Evolutionary conservation across 768 basidiomycete genomes (phyloP), one percentile per base, ranked within the genome.

Genomic region (Chalciporus piperatus): DNA sequence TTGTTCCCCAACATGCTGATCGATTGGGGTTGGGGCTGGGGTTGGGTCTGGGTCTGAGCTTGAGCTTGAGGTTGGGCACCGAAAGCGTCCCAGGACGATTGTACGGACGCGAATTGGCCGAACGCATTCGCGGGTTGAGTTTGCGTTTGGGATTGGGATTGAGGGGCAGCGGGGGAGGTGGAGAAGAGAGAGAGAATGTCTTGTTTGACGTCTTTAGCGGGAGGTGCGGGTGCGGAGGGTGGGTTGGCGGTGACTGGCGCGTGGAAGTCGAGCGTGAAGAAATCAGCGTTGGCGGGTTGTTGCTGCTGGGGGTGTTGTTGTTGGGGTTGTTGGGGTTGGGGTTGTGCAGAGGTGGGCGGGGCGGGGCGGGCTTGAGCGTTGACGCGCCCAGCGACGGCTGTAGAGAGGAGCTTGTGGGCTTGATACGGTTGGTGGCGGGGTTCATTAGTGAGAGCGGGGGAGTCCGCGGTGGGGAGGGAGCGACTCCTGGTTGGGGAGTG

Each of bases 201-300:
- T 48, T 89, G 79, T 59, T 92, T 94, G 41, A 85, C 78, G 60
- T 90, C 86, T 62, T 89, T 90, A 66, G 76, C 78, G 0, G 77
- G 74, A 40, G 64, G 67, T 14, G 71, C 62, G 2, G 59, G 47
- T 6, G 67, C 55, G 1, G 72, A 48, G 2, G 68, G 19, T 3
- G 63, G n/a, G 48, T 51, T 63, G 6, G 60, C 59, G 9, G 56
- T 25, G 8, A 74, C 40, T 1, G 87, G 83, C 1, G 83, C 74
- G 58, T 88, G 86, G 69, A 95, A 96, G 68, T 95, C 92, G 48
- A 95, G 83, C 23, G 85, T 81, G 66, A 95, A 94, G 8, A 96
- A 72, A 59, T 89, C 88, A 55, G 86, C 78, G 51, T 75, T 69
- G 12, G 78, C 68, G 11, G 74, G 62, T 23, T 70, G 67, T 39